Evolutionary conservation across 2,329 filamentous ascomycete species (phyloP), one percentile per base, ranked within the genome.

Genomic region (Penicillium verrucosum): DNA sequence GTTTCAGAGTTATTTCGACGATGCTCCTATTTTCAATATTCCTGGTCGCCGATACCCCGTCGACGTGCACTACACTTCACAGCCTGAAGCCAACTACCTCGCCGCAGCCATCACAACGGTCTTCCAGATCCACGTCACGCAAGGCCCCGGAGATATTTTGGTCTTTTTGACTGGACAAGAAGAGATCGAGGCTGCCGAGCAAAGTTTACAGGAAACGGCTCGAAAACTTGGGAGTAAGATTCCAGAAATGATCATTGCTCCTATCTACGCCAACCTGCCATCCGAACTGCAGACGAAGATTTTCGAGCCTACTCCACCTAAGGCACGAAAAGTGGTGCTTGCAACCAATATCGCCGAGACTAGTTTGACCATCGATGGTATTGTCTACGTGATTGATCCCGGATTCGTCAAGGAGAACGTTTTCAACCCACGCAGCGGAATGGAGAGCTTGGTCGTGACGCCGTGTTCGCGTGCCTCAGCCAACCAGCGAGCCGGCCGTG

Each of bases 311-410:
- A 96, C 93, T 0, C 93, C 94, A 0, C 85, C 88, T 0, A 88
- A 88, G 18, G 88, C 89, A 0, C 84, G 94, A 29, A 99, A 97
- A 71, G 91, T 97, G 0, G 91, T 99, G 0, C 77, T 97, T 37
- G 92, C 93, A 0, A 97, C 94, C 2, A 99, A 99, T 70, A 97
- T 99, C 73, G 94, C 94, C 2, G 94, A 99, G 73, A 99, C 94
- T 0, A 92, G 87, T 79, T 77, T 99, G 68, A 99, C 94, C 0
- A 96, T 99, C 56, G 92, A 97, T 70, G 93, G 92, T 16, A 96
- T 97, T 58, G 89, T 93, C 9, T 97, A 95, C 71, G 94, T 97
- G 36, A 96, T 97, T 58, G 94, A 99, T 65, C 90, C 90, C 0
- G 94, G 94, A 0, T 96, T 95, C 62, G 91, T 94, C 60, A 99